Percentiles rank a stretch among this genome's conserved stretches.
Conservation (phyloP, 2,329 filamentous ascomycete species). For the Cadophora sp. region DNA sequence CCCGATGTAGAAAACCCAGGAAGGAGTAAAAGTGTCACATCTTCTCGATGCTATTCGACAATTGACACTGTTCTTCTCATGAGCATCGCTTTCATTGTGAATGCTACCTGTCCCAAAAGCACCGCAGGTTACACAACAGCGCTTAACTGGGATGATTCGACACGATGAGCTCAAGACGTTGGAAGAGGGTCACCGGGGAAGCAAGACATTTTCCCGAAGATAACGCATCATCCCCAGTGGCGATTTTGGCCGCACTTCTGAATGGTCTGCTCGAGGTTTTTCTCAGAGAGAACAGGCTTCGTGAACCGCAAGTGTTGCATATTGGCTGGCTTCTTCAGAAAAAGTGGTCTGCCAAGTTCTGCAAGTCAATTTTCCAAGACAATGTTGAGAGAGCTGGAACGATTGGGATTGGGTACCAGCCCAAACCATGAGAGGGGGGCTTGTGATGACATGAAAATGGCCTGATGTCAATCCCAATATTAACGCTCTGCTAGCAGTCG, state of each 20-base stretch:
- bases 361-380: background rate
- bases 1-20: background rate
- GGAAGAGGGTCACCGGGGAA: background rate
- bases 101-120: background rate
- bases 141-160: background rate
- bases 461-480: background rate
- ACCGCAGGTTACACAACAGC: background rate
- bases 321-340: constrained; percentile 2
- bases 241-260: background rate
- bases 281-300: no score
- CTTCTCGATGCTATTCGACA: background rate
- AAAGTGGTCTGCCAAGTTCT: background rate
- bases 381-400: background rate
- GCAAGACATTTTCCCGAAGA: background rate
- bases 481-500: background rate
- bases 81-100: background rate
- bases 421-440: background rate
- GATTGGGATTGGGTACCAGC: constrained; percentile 4
- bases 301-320: background rate
- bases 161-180: background rate
- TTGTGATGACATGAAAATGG: background rate
- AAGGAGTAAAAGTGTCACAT: background rate
- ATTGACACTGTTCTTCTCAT: background rate
- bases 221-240: background rate
- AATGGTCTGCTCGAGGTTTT: background rate